Percentiles rank a stretch among this genome's conserved stretches.
Conservation (phyloP, 2,329 filamentous ascomycete genomes). For the Colletotrichum eleusines region DNA sequence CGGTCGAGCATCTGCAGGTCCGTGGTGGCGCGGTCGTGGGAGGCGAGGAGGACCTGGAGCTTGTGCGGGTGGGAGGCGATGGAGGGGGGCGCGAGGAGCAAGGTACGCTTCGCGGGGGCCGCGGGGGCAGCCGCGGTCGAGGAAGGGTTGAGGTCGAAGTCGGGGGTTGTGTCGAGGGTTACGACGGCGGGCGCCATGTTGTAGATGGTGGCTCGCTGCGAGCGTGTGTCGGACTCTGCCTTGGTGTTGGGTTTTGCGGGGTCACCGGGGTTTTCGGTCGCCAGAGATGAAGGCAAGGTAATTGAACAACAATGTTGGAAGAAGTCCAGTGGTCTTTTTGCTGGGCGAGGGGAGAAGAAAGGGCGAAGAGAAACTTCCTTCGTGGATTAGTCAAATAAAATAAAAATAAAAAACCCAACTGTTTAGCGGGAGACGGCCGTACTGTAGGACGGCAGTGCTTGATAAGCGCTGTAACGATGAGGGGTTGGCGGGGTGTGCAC, state of each 20-base stretch:
- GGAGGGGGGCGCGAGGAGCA: conserved; percentile 91
- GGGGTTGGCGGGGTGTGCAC: conserved; percentile 41
- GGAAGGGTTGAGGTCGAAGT: conserved; percentile 58
- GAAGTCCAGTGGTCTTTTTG: conserved; percentile 22
- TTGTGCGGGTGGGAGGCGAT: conserved; percentile 87
- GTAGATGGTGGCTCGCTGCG: conserved; percentile 25
- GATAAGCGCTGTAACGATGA: conserved; percentile 38
- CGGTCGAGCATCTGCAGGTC: conserved; percentile 99
- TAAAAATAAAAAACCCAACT: conserved; percentile 20
- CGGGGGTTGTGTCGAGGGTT: conserved; percentile 67
- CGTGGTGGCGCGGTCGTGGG: conserved; percentile 80
- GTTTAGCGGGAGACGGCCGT: conserved; percentile 18
- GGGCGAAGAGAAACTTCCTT: conserved; percentile 15
- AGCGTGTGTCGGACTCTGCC: background rate
- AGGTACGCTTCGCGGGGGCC: conserved; percentile 66
- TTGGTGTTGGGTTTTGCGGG: background rate
- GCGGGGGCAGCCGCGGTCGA: conserved; percentile 45
- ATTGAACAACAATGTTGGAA: background rate
- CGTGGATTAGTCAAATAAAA: conserved; percentile 36
- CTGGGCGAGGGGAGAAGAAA: conserved; percentile 3
- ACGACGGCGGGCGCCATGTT: conserved; percentile 65
- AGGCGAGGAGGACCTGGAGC: conserved; percentile 76
- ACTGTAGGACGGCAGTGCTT: conserved; percentile 34
- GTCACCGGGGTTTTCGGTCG: background rate
- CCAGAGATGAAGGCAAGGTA: background rate